Evolutionary conservation across 2,329 filamentous ascomycete species (phyloP).

Genomic region (Hortaea werneckii): DNA sequence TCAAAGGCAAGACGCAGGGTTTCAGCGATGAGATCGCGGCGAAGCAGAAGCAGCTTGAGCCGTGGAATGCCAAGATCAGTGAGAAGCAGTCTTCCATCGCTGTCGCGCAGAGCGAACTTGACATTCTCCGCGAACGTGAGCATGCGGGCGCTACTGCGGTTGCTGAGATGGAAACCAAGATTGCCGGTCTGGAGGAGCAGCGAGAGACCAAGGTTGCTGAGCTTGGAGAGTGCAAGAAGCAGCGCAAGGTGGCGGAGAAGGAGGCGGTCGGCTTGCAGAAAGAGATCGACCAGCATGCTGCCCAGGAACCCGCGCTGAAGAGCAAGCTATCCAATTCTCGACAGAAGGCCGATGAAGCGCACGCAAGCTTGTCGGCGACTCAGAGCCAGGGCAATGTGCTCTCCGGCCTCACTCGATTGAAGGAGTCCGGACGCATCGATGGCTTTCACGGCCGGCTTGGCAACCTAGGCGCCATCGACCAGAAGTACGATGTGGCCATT

Average conservation of each 20-base stretch:
- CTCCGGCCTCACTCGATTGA: slow-evolving; percentile 83
- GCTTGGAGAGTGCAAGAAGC: slow-evolving; percentile 62
- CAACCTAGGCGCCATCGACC: slow-evolving; percentile 86
- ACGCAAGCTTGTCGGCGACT: slow-evolving; percentile 76
- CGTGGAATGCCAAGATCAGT: slow-evolving; percentile 95
- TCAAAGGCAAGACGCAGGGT: slow-evolving; percentile 92
- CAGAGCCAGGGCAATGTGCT: slow-evolving; percentile 77
- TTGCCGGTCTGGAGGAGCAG: slow-evolving; percentile 60
- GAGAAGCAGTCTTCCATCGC: slow-evolving; percentile 90
- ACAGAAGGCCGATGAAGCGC: slow-evolving; percentile 92
- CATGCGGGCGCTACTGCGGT: slow-evolving; percentile 78
- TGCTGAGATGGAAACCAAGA: slow-evolving; percentile 72
- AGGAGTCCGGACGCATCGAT: slow-evolving; percentile 91
- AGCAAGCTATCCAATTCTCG: slow-evolving; percentile 78
- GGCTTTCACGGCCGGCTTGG: slow-evolving; percentile 93
- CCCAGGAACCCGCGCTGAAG: slow-evolving; percentile 73
- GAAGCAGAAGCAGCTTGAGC: slow-evolving; percentile 90
- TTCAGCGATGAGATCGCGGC: slow-evolving; percentile 85
- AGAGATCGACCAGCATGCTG: slow-evolving; percentile 60
- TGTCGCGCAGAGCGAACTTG: slow-evolving; percentile 86
- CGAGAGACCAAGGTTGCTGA: slow-evolving; percentile 61
- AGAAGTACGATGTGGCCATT: slow-evolving; percentile 93
- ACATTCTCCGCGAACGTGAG: slow-evolving; percentile 80
- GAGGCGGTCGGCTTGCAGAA: slow-evolving; percentile 62
- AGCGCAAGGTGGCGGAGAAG: slow-evolving; percentile 63